Percentiles rank a stretch among this genome's conserved stretches.
These are phyloP conservation scores for Teratosphaeria gauchensis DNA, from an alignment of 2,329 filamentous ascomycete species.

Conservation along the genomic window DNA sequence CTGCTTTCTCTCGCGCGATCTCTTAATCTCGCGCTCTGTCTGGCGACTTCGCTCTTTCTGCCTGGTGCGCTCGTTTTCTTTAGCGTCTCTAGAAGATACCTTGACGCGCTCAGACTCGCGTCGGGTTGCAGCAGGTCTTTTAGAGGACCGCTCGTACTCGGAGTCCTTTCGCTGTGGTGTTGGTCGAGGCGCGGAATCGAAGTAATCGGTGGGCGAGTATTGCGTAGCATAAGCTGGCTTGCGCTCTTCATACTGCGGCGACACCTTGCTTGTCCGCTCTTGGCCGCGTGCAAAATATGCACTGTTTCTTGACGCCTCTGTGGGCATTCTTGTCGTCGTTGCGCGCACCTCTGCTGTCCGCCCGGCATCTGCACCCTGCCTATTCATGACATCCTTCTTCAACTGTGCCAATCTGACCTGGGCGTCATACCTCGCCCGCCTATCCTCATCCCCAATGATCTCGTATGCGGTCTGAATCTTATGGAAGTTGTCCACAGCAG, in stretches of 20 bases:
- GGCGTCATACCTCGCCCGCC: constrained; percentile 68
- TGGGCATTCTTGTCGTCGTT: constrained; percentile 21
- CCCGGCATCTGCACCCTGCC: neutral
- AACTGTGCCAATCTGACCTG: constrained; percentile 58
- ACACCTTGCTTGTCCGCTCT: constrained; percentile 9
- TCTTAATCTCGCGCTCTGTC: constrained; percentile 30
- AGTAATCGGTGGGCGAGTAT: constrained; percentile 23
- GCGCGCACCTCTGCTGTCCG: constrained; percentile 7
- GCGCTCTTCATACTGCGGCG: constrained; percentile 24
- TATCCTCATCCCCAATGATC: constrained; percentile 67
- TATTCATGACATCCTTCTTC: constrained; percentile 43
- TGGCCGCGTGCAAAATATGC: constrained; percentile 15
- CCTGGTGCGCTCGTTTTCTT: constrained; percentile 27
- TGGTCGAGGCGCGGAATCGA: constrained; percentile 24
- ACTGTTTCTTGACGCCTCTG: constrained; percentile 21
- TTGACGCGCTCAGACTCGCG: constrained; percentile 11
- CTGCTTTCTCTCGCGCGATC: constrained; percentile 28
- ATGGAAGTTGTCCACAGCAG: constrained; percentile 82
- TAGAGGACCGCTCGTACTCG: constrained; percentile 28
- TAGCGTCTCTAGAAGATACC: constrained; percentile 11
- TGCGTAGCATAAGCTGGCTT: constrained; percentile 14
- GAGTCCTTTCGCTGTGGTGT: constrained; percentile 29
- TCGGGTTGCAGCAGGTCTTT: constrained; percentile 12
- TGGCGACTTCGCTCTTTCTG: constrained; percentile 31
- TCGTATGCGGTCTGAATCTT: constrained; percentile 90